Evolutionary conservation across 371 early-diverging fungal genomes (phyloP).

Genomic region (Haplosporangium sp.): DNA sequence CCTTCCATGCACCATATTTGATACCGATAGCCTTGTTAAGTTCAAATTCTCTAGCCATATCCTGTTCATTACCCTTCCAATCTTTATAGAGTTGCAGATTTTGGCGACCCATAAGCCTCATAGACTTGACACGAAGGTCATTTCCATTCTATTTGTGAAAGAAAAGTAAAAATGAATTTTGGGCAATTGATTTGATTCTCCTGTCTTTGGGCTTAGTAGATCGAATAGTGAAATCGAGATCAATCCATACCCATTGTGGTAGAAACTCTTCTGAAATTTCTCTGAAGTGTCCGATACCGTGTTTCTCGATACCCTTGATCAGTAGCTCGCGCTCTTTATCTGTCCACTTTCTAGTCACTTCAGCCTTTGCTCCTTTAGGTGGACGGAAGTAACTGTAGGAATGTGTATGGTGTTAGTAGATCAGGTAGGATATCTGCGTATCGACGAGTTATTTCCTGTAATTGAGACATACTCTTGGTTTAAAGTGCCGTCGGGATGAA

Average conservation of each 20-base stretch:
- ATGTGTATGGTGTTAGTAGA: neutral
- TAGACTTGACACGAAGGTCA: constrained; percentile 87
- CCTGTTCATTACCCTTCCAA: constrained; percentile 84
- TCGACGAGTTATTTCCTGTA: neutral
- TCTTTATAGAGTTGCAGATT: constrained; percentile 88
- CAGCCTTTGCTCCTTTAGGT: constrained; percentile 67
- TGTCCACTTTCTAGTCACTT: constrained; percentile 84
- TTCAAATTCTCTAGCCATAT: constrained; percentile 79
- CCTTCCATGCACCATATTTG: constrained; percentile 84
- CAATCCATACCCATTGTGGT: constrained; percentile 78
- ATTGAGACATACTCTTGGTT: constrained; percentile 83
- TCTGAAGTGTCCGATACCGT: constrained; percentile 91
- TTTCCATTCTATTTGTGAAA: constrained; percentile 71
- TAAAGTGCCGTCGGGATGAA: constrained; percentile 82
- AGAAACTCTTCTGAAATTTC: constrained; percentile 86
- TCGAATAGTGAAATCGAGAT: neutral
- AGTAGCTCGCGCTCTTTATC: constrained; percentile 80
- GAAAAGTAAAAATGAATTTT: neutral
- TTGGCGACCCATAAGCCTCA: constrained; percentile 89
- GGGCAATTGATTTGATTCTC: neutral
- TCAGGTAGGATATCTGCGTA: neutral
- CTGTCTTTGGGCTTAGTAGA: neutral
- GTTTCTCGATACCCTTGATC: constrained; percentile 83
- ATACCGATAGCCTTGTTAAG: constrained; percentile 85
- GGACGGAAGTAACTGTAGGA: constrained; percentile 81